Conservation (phyloP, 768 basidiomycete species). For the Suillus cothurnatus region DNA sequence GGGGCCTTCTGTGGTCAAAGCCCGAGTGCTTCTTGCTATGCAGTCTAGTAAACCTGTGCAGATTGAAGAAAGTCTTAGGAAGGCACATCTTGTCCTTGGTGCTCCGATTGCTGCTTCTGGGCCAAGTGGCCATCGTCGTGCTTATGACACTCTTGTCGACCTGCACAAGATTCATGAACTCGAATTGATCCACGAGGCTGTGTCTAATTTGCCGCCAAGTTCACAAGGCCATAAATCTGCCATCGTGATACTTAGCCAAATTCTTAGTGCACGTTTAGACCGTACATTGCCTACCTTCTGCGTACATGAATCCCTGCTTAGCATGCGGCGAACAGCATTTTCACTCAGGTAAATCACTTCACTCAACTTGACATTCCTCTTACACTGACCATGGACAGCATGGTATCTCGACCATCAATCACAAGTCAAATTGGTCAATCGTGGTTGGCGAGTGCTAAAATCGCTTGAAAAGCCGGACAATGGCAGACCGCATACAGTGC, state of each 20-base stretch:
- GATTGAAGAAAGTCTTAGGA: conserved; percentile 53
- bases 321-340: conserved; percentile 87
- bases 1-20: conserved; percentile 71
- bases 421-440: conserved; percentile 71
- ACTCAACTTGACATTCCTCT: not conserved
- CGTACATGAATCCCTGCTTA: conserved; percentile 84
- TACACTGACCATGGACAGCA: conserved; percentile 1
- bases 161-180: conserved; percentile 88
- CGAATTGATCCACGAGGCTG: conserved; percentile 58
- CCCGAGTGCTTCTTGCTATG: conserved; percentile 80
- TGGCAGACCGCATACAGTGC: conserved; percentile 98
- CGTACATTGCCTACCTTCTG: conserved; percentile 86
- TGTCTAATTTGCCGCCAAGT: conserved; percentile 40
- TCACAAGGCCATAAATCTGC: conserved; percentile 41
- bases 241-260: conserved; percentile 40
- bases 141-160: conserved; percentile 84
- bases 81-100: conserved; percentile 75
- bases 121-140: conserved; percentile 76
- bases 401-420: conserved; percentile 38
- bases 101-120: conserved; percentile 82
- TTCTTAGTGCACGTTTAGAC: conserved; percentile 67
- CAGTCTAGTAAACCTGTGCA: conserved; percentile 50
- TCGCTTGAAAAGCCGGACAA: conserved; percentile 93
- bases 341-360: conserved; percentile 55
- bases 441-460: conserved; percentile 94